These are phyloP conservation scores for Lentinus brumalis DNA, from an alignment of 768 basidiomycete genomes.

Conservation along the genomic window DNA sequence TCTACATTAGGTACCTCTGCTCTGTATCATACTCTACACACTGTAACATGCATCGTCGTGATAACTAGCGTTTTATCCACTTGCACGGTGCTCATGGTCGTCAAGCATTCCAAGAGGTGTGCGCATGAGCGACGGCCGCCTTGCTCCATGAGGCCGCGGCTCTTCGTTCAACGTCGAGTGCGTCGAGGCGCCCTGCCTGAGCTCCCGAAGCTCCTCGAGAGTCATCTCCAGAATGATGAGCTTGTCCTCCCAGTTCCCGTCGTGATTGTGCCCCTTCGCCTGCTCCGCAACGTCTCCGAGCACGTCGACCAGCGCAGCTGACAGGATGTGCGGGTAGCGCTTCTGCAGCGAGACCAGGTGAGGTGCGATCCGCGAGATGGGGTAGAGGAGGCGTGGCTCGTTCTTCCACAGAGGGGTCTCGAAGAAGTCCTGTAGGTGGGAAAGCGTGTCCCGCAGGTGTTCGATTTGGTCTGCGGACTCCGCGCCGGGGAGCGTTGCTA, in stretches of 20 bases:
- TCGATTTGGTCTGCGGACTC: background rate
- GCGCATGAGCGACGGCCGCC: background rate
- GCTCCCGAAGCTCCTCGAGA: conserved; percentile 3
- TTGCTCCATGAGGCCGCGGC: background rate
- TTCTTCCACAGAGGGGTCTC: conserved; percentile 9
- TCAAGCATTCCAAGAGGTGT: background rate
- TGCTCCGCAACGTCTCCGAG: conserved; percentile 9
- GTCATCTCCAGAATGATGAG: conserved; percentile 8
- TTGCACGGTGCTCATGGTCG: background rate
- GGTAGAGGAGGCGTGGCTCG: conserved; percentile 12
- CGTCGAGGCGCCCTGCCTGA: background rate
- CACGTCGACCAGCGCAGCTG: conserved; percentile 10
- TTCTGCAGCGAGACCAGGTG: conserved; percentile 13
- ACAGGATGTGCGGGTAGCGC: conserved; percentile 5
- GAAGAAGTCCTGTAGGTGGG: conserved; percentile 14
- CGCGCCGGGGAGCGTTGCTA: conserved; percentile 4
- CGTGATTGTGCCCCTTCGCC: conserved; percentile 1
- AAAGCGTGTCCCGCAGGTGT: conserved; percentile 1
- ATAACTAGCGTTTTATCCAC: background rate
- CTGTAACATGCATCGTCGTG: no score
- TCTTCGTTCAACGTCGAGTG: background rate
- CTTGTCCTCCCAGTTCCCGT: conserved; percentile 21
- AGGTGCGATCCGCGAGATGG: conserved; percentile 16
- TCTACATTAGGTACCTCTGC: no score
- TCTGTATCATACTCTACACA: background rate